Evolutionary conservation across 78 protist species (phyloP), one percentile per base, ranked within the genome.

Genomic region (Diacronema lutheri): DNA sequence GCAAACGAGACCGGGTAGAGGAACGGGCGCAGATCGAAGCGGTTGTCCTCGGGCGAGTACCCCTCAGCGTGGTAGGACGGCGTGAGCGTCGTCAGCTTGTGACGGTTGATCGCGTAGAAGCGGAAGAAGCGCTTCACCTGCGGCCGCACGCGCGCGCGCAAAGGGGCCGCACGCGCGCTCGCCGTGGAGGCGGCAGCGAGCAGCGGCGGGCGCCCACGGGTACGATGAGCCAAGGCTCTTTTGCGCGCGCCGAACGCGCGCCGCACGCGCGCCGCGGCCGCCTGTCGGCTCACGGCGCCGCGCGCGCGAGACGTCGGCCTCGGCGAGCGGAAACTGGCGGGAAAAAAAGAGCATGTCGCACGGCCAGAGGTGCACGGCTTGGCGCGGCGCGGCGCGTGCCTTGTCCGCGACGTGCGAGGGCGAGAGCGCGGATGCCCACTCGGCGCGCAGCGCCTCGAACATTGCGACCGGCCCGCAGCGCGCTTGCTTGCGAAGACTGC

Each of bases 41-140:
- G 89, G 82, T 93, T 95, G 88, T 93, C 97, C 35, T 95, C 97
- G 6, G 96, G 95, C 29, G 91, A 57, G 21, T 66, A 78, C 13
- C 11, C 55, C 61, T 93, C 97, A 5, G 94, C 94, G 81, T 95
- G 97, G 72, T 92, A 92, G 7, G 96, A 37, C 4, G 97, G 97
- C 25, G 97, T 93, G 44, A 95, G 41, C 26, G 93, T 90, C 33
- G 97, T 95, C 89, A 90, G 62, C 69, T 86, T 86, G 68, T 86
- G 89, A 6, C 97, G 79, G 81, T 95, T 95, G 81, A 88, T 88
- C 35, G 94, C 66, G 72, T 95, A 90, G 41, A 29, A 82, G 19
- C 44, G 66, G 92, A 90, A 95, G 90, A 93, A 95, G 80, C 55
- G 29, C 85, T 92, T 90, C 46, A 95, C 96, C 72, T 95, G 0